phyloP scores from a whole-genome alignment of 306 rosid genomes.

The Rosa lucieae region DNA sequence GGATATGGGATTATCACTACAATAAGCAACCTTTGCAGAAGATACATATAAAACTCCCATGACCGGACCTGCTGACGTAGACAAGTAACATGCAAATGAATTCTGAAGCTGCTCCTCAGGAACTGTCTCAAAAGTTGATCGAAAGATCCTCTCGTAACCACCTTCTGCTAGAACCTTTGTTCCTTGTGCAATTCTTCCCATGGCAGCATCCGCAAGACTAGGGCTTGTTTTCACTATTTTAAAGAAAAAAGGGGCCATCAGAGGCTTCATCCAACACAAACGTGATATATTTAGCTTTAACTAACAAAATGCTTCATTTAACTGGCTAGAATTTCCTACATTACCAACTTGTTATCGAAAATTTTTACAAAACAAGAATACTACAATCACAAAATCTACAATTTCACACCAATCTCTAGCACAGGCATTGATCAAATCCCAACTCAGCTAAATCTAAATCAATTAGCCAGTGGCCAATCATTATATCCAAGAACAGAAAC shows the following conservation, averaged over 20 bases:
- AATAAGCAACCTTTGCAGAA: slow-evolving; percentile 75
- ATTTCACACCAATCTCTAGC: neutral
- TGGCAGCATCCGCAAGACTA: slow-evolving; percentile 84
- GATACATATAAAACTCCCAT: slow-evolving; percentile 72
- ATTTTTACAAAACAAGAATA: neutral
- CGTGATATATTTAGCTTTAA: neutral
- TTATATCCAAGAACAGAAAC: too few species aligned
- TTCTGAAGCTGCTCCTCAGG: slow-evolving; percentile 78
- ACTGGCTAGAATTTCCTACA: neutral
- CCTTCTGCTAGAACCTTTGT: slow-evolving; percentile 95
- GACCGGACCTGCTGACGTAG: slow-evolving; percentile 89
- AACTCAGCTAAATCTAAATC: neutral
- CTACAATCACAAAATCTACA: neutral
- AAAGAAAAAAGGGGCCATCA: slow-evolving; percentile 19
- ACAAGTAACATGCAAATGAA: slow-evolving; percentile 84
- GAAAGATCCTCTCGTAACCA: slow-evolving; percentile 82
- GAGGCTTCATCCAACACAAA: slow-evolving; percentile 3
- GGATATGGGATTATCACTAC: slow-evolving; percentile 89
- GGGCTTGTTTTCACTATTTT: slow-evolving; percentile 83
- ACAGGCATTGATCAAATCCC: neutral
- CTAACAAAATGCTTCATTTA: neutral
- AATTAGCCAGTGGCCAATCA: neutral
- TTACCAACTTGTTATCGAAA: neutral
- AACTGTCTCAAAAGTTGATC: slow-evolving; percentile 64
- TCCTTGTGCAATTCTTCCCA: slow-evolving; percentile 98